Conservation (phyloP, 2,329 filamentous ascomycete species). For the Thermothelomyces thermophilus region DNA sequence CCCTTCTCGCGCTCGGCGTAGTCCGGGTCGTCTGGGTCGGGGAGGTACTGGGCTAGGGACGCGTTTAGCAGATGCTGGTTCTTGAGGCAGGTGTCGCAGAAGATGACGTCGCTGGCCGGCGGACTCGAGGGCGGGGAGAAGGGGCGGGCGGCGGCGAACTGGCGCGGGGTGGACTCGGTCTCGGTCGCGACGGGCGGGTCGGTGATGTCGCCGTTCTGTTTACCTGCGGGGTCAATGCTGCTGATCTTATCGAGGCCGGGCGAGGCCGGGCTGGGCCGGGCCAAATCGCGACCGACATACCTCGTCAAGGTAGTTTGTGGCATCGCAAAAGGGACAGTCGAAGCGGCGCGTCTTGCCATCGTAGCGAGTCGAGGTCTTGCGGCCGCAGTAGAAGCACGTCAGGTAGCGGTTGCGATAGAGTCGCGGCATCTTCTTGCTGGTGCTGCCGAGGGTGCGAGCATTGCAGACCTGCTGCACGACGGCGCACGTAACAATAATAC, state of each 20-base stretch:
- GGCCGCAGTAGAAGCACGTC: conserved; percentile 79
- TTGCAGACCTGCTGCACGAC: conserved; percentile 13
- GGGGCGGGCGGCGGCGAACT: conserved; percentile 42
- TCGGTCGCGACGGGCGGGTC: conserved; percentile 68
- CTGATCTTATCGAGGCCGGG: too few species aligned
- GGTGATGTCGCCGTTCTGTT: conserved; percentile 76
- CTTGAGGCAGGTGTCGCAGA: conserved; percentile 74
- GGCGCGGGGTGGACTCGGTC: conserved; percentile 36
- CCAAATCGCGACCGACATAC: conserved; percentile 48
- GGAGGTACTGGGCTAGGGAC: conserved; percentile 72
- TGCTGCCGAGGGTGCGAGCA: conserved; percentile 10
- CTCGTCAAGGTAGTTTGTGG: conserved; percentile 83
- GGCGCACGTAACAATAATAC: not conserved
- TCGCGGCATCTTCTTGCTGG: conserved; percentile 37
- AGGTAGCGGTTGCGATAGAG: conserved; percentile 41
- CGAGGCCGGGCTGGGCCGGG: too few species aligned
- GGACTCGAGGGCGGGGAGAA: conserved; percentile 30
- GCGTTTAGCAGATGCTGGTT: conserved; percentile 80
- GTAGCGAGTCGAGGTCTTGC: conserved; percentile 54
- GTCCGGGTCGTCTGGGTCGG: conserved; percentile 57
- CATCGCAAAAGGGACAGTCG: conserved; percentile 71
- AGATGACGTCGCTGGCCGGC: conserved; percentile 36
- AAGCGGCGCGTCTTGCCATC: conserved; percentile 58
- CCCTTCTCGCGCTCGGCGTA: conserved; percentile 62
- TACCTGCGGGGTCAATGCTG: not conserved